Percentiles rank a stretch among this genome's conserved stretches.
Conservation (phyloP, 225 moss, liverwort and hornwort species). For the Anthoceros angustus region DNA sequence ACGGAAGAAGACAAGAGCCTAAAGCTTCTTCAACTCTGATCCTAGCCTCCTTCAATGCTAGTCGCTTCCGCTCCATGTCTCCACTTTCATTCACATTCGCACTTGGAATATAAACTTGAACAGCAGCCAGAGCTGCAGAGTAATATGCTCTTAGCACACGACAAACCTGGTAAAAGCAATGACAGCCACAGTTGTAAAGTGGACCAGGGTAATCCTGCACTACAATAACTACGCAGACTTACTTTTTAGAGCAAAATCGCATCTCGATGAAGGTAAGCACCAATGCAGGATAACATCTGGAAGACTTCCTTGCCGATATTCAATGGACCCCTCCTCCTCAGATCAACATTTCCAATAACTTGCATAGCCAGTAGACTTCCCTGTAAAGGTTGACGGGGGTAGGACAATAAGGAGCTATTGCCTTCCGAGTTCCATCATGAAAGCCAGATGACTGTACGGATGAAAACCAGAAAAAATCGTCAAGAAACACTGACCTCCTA, state of each 20-base stretch:
- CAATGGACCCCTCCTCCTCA: conserved; percentile 25
- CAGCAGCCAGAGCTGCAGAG: conserved; percentile 46
- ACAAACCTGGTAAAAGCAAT: conserved; percentile 47
- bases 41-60: conserved; percentile 58
- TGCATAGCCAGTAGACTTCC: conserved; percentile 27
- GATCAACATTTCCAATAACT: conserved; percentile 22
- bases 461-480: conserved; percentile 7
- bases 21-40: conserved; percentile 75
- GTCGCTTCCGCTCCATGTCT: conserved; percentile 53
- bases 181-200: not conserved
- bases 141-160: conserved; percentile 83
- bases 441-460: conserved; percentile 3
- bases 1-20: conserved; percentile 88
- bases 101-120: conserved; percentile 18
- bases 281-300: conserved; percentile 90
- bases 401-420: conserved; percentile 67
- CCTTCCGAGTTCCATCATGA: conserved; percentile 34
- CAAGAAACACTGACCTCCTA: conserved; percentile 51
- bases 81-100: conserved; percentile 33
- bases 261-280: conserved; percentile 94
- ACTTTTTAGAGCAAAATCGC: conserved; percentile 88
- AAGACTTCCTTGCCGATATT: conserved; percentile 76
- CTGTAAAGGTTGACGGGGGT: conserved; percentile 45
- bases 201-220: not conserved
- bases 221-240: not conserved